phyloP scores from a whole-genome alignment of 2,329 filamentous ascomycete species.

The Fragosphaeria purpurea region DNA sequence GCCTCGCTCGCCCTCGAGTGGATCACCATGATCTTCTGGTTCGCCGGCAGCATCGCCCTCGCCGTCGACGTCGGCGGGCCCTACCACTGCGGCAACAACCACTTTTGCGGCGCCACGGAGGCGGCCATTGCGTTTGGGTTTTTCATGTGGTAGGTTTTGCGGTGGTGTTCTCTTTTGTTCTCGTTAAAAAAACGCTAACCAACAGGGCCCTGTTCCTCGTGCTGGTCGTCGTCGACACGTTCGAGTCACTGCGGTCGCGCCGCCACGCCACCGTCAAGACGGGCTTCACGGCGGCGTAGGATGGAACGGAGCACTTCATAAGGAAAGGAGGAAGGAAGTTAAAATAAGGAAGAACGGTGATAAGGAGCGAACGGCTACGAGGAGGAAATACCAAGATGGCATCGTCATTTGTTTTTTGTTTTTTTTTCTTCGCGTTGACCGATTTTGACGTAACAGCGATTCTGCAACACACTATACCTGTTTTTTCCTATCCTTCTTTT shows the following conservation, averaged over 20 bases:
- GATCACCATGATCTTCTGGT: conserved; percentile 80
- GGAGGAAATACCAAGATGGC: too few relatives aligned
- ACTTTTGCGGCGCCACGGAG: conserved; percentile 49
- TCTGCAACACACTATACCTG: too few relatives aligned
- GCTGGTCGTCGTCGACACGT: conserved; percentile 35
- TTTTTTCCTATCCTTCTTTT: too few relatives aligned
- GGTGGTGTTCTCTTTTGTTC: too few relatives aligned
- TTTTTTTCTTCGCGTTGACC: too few relatives aligned
- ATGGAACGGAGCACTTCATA: too few relatives aligned
- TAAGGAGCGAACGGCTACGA: too few relatives aligned
- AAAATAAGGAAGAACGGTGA: too few relatives aligned
- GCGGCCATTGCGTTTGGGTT: conserved; percentile 58
- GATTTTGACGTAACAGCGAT: too few relatives aligned
- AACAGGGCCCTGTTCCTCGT: conserved; percentile 37
- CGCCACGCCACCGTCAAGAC: conserved; percentile 20
- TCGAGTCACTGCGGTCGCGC: conserved; percentile 33
- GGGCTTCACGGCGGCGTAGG: not conserved
- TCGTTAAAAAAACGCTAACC: too few relatives aligned
- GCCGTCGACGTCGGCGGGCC: conserved; percentile 54
- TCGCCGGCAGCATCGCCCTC: conserved; percentile 71
- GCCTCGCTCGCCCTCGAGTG: conserved; percentile 58
- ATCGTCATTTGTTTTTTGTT: too few relatives aligned
- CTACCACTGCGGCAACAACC: conserved; percentile 38
- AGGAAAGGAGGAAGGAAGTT: too few relatives aligned
- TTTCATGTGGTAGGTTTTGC: conserved; percentile 41